Evolutionary conservation across 106 monocot genomes (phyloP).

Genomic region (Dendrobium catenatum): DNA sequence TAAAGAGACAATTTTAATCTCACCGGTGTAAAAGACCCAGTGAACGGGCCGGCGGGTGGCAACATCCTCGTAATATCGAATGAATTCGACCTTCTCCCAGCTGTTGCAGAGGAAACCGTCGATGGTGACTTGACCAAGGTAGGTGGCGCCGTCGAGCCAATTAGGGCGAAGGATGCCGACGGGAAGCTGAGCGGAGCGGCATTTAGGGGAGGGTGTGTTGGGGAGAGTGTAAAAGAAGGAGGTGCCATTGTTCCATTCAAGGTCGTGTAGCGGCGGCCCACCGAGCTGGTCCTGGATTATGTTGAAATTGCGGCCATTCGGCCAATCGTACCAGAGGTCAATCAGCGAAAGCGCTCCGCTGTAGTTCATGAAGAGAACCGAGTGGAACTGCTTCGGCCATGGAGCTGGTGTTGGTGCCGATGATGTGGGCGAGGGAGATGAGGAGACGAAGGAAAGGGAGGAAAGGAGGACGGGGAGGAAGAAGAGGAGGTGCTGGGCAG

Average conservation of each 20-base stretch:
- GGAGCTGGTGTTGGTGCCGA: conserved; percentile 27
- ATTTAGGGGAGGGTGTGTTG: conserved; percentile 15
- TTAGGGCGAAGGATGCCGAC: conserved; percentile 75
- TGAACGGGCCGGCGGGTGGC: conserved; percentile 60
- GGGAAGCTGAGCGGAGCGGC: conserved; percentile 36
- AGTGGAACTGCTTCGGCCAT: conserved; percentile 59
- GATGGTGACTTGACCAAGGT: conserved; percentile 42
- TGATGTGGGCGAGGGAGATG: neutral
- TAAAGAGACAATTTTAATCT: neutral
- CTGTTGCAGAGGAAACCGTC: conserved; percentile 71
- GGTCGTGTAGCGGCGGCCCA: conserved; percentile 35
- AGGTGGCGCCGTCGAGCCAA: conserved; percentile 72
- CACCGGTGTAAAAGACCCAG: conserved; percentile 85
- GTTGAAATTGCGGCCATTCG: conserved; percentile 57
- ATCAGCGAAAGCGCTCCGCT: conserved; percentile 37
- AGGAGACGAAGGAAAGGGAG: neutral
- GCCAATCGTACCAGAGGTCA: conserved; percentile 83
- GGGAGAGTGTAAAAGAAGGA: conserved; percentile 60
- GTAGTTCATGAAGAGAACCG: conserved; percentile 52
- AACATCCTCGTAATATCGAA: conserved; percentile 81
- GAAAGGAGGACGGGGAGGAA: neutral
- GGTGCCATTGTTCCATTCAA: conserved; percentile 84
- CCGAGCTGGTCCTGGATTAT: conserved; percentile 53
- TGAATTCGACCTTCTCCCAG: conserved; percentile 81
- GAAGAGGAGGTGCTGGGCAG: neutral